Percentiles rank a stretch among this genome's conserved stretches.
These are phyloP conservation scores for Globisporangium rhizosaccharum DNA, from an alignment of 352 stramenopile species.

Conservation along the genomic window DNA sequence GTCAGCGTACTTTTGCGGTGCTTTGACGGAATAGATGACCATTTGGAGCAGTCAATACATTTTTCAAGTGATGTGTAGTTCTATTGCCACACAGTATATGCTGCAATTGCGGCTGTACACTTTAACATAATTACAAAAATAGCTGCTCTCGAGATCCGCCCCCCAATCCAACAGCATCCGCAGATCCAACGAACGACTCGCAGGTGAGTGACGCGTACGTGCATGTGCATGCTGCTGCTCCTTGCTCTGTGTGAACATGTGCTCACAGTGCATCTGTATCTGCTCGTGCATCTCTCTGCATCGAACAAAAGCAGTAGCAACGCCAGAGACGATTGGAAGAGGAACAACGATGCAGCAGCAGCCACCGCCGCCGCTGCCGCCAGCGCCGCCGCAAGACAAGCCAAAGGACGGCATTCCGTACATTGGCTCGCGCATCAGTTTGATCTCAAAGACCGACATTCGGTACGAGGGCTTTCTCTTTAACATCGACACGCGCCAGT, in stretches of 20 bases:
- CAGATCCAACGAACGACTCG: background rate
- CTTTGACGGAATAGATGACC: background rate
- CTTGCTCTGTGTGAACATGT: background rate
- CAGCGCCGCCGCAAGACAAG: constrained; percentile 11
- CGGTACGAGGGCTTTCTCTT: constrained; percentile 84
- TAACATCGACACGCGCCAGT: constrained; percentile 83
- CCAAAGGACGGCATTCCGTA: constrained; percentile 67
- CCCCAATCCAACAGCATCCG: too few species aligned
- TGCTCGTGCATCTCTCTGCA: background rate
- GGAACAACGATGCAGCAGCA: constrained; percentile 2
- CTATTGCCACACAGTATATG: too few species aligned
- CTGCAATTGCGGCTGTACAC: too few species aligned
- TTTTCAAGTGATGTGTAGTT: too few species aligned
- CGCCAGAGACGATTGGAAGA: background rate
- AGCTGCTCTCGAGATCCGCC: too few species aligned
- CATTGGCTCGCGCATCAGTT: constrained; percentile 73
- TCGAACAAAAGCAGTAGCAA: background rate
- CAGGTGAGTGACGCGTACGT: background rate
- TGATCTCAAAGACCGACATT: constrained; percentile 87
- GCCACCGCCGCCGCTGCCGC: constrained; percentile 14
- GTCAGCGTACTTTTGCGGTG: background rate
- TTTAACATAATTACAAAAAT: too few species aligned
- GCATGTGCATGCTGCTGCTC: background rate
- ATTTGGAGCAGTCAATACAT: too few species aligned
- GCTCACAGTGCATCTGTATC: background rate